Conservation (phyloP, 495 filamentous ascomycete genomes). For the Penicillium crystallinum region DNA sequence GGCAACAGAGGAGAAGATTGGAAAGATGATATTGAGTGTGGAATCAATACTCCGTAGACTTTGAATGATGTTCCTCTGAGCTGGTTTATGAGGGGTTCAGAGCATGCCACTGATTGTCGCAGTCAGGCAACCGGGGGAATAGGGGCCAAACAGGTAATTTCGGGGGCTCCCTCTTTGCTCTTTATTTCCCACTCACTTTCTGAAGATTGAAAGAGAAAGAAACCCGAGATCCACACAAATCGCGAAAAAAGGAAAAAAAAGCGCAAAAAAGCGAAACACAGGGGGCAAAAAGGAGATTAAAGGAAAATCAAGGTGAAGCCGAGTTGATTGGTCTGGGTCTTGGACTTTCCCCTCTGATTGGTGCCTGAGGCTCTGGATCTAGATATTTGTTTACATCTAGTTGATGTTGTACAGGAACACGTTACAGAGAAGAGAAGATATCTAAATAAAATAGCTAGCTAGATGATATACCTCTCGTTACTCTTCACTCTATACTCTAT, state of each 20-base stretch:
- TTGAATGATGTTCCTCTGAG: background rate
- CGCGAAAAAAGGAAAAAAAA: conserved; percentile 8
- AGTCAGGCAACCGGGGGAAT: conserved; percentile 1
- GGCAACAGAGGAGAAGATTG: conserved; percentile 15
- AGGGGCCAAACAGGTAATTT: background rate
- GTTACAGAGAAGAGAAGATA: too few species aligned
- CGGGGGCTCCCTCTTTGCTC: background rate
- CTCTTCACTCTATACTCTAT: too few species aligned
- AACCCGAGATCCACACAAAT: background rate
- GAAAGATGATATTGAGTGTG: background rate
- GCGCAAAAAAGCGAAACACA: conserved; percentile 11
- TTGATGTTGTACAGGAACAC: too few species aligned
- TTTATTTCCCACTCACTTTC: background rate
- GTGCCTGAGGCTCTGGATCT: background rate
- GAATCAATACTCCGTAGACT: too few species aligned
- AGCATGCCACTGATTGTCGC: conserved; percentile 4
- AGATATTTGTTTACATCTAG: background rate
- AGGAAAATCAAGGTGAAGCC: conserved; percentile 6
- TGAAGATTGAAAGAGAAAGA: background rate
- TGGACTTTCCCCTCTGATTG: conserved; percentile 6
- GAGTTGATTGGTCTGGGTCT: conserved; percentile 1
- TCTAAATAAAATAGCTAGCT: too few species aligned
- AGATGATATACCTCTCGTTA: too few species aligned
- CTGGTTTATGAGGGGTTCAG: background rate
- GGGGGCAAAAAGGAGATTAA: conserved; percentile 6